Conservation (phyloP, 2,329 filamentous ascomycete species). For the Xylariales sp. region DNA sequence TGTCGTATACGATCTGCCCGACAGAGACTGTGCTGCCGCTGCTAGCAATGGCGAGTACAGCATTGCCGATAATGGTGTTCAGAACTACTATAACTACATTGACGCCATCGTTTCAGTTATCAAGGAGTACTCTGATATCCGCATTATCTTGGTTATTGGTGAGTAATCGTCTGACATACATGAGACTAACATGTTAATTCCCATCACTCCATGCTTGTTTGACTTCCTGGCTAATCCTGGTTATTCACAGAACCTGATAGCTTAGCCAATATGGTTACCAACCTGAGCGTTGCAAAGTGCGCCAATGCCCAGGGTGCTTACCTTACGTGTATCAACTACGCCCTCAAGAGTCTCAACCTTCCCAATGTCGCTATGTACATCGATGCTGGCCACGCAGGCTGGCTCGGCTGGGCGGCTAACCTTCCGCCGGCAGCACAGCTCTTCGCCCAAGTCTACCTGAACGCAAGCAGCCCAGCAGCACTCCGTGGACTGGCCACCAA, state of each 20-base stretch:
- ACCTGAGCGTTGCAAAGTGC: conserved; percentile 47
- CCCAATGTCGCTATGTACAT: conserved; percentile 57
- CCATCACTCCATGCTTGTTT: conserved; percentile 39
- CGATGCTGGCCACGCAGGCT: conserved; percentile 55
- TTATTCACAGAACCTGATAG: conserved; percentile 54
- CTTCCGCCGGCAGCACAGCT: conserved; percentile 45
- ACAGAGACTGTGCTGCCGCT: conserved; percentile 56
- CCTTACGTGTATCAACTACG: conserved; percentile 43
- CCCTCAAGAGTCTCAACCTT: conserved; percentile 44
- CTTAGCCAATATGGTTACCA: conserved; percentile 56
- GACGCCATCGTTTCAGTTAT: neutral
- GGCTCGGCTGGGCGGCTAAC: conserved; percentile 57
- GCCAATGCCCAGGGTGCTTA: conserved; percentile 42
- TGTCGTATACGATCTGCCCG: conserved; percentile 56
- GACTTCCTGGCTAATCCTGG: conserved; percentile 40
- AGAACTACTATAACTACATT: conserved; percentile 42
- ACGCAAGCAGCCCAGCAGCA: conserved; percentile 40
- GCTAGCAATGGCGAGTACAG: conserved; percentile 56
- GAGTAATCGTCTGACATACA: too few relatives aligned
- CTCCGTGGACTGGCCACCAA: conserved; percentile 51
- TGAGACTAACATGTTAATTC: conserved; percentile 16
- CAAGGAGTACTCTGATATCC: too few relatives aligned
- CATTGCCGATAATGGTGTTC: conserved; percentile 41
- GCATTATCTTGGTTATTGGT: neutral
- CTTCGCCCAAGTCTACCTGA: conserved; percentile 46